These are phyloP conservation scores for Candolleomyces efflorescens DNA, from an alignment of 768 basidiomycete species.

Conservation along the genomic window DNA sequence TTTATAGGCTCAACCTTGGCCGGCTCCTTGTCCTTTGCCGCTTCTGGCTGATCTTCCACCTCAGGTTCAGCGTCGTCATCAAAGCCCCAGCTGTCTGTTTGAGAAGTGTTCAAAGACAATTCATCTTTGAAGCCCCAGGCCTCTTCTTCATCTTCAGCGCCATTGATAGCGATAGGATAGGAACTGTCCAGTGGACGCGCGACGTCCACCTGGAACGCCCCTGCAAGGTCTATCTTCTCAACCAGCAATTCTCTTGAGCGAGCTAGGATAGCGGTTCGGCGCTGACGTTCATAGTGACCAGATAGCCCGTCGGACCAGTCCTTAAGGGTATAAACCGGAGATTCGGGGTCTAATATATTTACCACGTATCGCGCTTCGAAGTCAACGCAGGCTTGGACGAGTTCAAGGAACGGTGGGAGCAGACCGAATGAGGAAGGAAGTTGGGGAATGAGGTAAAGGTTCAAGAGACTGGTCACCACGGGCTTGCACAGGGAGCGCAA, in stretches of 20 bases:
- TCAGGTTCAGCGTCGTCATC: constrained; percentile 33
- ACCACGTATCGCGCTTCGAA: constrained; percentile 62
- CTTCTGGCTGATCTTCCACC: not conserved
- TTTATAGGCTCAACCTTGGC: constrained; percentile 1
- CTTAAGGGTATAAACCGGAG: constrained; percentile 50
- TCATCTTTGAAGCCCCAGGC: constrained; percentile 28
- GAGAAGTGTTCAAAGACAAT: constrained; percentile 16
- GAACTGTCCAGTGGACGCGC: constrained; percentile 27
- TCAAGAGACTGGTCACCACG: constrained; percentile 55
- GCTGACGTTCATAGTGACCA: constrained; percentile 73
- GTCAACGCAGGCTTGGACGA: constrained; percentile 51
- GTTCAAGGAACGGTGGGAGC: constrained; percentile 58
- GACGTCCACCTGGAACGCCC: constrained; percentile 39
- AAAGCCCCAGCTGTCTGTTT: constrained; percentile 45
- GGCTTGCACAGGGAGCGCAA: constrained; percentile 58
- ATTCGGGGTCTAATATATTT: constrained; percentile 43
- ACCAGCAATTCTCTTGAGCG: constrained; percentile 53
- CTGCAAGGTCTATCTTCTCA: constrained; percentile 29
- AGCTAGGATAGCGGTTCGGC: constrained; percentile 64
- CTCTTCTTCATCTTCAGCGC: constrained; percentile 17
- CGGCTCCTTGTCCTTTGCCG: not conserved
- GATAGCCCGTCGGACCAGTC: constrained; percentile 66
- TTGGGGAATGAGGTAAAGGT: constrained; percentile 62
- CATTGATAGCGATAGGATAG: constrained; percentile 22
- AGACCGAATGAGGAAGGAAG: constrained; percentile 60